Evolutionary conservation across 2,329 filamentous ascomycete species (phyloP).

Genomic region (Magnaporthiopsis rhizophila): DNA sequence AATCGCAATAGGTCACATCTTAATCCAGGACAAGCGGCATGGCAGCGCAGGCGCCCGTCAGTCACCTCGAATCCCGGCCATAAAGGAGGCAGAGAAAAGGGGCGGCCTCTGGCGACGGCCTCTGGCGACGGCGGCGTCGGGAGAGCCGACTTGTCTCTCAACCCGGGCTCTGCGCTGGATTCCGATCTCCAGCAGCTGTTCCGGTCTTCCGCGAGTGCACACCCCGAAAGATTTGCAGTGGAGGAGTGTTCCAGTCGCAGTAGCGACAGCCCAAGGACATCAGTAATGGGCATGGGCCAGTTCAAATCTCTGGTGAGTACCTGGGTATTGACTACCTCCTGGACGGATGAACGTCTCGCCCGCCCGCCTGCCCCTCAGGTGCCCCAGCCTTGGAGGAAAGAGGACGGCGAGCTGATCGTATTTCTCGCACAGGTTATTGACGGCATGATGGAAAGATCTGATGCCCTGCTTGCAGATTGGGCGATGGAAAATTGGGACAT

Average conservation of each 20-base stretch:
- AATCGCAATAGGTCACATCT: background rate
- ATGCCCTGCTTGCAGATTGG: conserved; percentile 2
- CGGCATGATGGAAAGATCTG: background rate
- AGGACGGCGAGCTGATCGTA: background rate
- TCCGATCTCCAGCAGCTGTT: background rate
- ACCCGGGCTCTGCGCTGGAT: background rate
- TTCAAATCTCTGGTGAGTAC: conserved; percentile 5
- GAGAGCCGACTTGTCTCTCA: too few relatives aligned
- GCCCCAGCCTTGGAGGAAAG: background rate
- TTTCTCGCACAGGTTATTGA: background rate
- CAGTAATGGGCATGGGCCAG: background rate
- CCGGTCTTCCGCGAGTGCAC: background rate
- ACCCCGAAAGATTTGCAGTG: background rate
- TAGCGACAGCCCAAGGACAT: background rate
- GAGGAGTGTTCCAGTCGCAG: background rate
- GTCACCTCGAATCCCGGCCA: background rate
- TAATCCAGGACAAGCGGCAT: background rate
- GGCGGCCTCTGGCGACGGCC: background rate
- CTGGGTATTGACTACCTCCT: background rate
- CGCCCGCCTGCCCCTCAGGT: too few relatives aligned
- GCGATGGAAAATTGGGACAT: conserved; percentile 2
- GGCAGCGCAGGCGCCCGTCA: too few relatives aligned
- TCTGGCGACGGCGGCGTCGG: too few relatives aligned
- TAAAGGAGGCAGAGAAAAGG: background rate
- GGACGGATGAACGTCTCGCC: too few relatives aligned